phyloP scores from a whole-genome alignment of 768 basidiomycete genomes.

The Boletus coccyginus region DNA sequence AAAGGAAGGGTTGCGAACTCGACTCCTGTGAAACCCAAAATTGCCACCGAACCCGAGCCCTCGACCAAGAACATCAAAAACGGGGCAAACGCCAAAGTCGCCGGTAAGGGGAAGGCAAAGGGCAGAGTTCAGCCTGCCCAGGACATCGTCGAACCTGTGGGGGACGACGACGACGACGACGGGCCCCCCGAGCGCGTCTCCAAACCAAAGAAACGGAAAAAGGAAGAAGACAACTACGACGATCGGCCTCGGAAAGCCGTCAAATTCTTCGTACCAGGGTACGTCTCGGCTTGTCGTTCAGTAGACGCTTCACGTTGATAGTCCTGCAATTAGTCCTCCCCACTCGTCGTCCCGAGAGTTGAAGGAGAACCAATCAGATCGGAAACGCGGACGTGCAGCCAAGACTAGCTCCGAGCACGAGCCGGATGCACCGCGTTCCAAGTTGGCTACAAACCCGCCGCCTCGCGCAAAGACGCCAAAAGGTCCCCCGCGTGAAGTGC shows the following conservation, averaged over 20 bases:
- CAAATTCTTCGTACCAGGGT: constrained; percentile 16
- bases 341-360: constrained; percentile 28
- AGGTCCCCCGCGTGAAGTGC: constrained; percentile 40
- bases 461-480: constrained; percentile 18
- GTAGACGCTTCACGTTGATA: neutral
- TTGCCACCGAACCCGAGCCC: neutral
- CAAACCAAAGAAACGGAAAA: constrained; percentile 20
- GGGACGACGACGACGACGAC: neutral
- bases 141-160: neutral
- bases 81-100: neutral
- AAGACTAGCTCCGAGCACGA: neutral
- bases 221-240: constrained; percentile 19
- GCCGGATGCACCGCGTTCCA: neutral
- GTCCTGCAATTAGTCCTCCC: neutral
- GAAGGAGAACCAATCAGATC: constrained; percentile 33
- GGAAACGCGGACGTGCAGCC: neutral
- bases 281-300: neutral
- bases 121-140: neutral
- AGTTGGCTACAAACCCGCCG: neutral
- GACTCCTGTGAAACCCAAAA: neutral
- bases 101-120: neutral
- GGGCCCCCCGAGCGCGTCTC: neutral
- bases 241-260: constrained; percentile 23
- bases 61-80: neutral
- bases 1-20: constrained; percentile 8